Conservation (phyloP, 169 alveolate genomes). For the Theileria sp. region DNA sequence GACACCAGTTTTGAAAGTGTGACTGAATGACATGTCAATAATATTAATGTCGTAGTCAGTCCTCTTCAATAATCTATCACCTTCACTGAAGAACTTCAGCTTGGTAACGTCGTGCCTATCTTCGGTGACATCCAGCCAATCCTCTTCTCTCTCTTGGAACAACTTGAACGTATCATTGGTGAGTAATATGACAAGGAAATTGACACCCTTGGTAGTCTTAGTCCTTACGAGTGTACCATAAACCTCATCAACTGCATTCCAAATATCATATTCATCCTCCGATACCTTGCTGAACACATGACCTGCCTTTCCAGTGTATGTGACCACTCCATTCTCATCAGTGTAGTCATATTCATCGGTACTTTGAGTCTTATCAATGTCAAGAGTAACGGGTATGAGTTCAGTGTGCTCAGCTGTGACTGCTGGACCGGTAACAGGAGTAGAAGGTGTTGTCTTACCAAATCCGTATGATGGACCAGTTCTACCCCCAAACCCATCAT, state of each 20-base stretch:
- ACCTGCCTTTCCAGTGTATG: neutral
- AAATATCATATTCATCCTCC: neutral
- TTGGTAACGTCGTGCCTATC: neutral
- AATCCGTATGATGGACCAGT: too few species aligned
- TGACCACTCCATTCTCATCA: neutral
- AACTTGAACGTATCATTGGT: neutral
- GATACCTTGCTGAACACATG: neutral
- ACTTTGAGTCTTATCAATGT: neutral
- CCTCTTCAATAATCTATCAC: neutral
- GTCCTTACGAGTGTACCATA: neutral
- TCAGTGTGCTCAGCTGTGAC: neutral
- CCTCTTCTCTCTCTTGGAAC: neutral
- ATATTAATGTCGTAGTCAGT: neutral
- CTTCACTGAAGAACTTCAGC: neutral
- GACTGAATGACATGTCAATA: neutral
- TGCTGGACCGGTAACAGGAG: neutral
- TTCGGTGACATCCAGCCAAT: neutral
- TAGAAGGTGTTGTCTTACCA: too few species aligned
- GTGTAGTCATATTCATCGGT: neutral
- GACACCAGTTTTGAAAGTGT: neutral
- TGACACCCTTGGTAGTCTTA: neutral
- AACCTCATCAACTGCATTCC: neutral
- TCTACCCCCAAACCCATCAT: too few species aligned
- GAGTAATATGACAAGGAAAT: neutral
- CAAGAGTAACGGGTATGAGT: neutral